Base-by-base conservation (phyloP, 345 rosid species). In the Camelina neglecta region DNA sequence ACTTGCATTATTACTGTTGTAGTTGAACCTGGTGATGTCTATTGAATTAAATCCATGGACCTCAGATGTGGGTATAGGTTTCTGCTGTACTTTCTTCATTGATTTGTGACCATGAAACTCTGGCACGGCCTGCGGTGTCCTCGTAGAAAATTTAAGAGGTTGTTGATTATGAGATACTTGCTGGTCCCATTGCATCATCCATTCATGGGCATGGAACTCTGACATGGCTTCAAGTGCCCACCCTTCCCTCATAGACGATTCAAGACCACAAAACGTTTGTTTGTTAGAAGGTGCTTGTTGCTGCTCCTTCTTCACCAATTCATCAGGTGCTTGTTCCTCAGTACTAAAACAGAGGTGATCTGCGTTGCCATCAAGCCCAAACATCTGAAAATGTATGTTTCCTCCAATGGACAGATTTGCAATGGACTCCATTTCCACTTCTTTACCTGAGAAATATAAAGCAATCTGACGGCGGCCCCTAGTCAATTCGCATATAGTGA, bases 261-360 rank as follows among this genome's bases (percentile, higher is more conserved):
- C 26, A 24, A 24, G 26, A 24, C 26, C 26, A 24, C 26, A 24
- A 24, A 24, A 24, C 26, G 26, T 24, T 24, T 24, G 26, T 24
- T 24, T 24, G 26, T 24, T 24, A 24, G 26, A 24, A 24, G 26
- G 26, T 24, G 26, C 26, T 24, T 24, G 29, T 26, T 26, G 29
- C 4, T 26, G 29, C 29, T 26, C 29, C 29, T 3, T 3, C 29
- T 26, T 26, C 29, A 26, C 4, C 29, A 26, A 26, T 26, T 3
- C 29, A 26, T 64, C 29, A 26, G 4, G 29, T 26, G 29, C 29
- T 26, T 26, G 29, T 0, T 26, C 4, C 29, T 26, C 36, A 63
- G 54, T 8, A 24, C 39, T 44, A 44, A 63, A 63, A 63, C 67
- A 13, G 23, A 63, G 13, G 21, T 63, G 67, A 44, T 63, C 36